A percentile compares a stretch with the other conserved stretches of the same genome.
These are phyloP conservation scores for Amanita rimosa DNA, from an alignment of 768 basidiomycete species.

Conservation along the genomic window DNA sequence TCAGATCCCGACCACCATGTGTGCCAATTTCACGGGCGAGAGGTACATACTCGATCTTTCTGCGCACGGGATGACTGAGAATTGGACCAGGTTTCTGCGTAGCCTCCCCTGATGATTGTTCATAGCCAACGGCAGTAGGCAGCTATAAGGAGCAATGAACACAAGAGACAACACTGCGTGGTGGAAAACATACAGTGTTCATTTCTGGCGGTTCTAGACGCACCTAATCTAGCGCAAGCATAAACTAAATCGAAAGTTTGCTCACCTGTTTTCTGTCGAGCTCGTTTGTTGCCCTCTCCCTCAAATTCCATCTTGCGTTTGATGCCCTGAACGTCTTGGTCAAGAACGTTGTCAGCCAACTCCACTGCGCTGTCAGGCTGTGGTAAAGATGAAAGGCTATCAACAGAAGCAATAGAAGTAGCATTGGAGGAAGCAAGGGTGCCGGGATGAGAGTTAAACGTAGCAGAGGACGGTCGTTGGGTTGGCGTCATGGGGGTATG, in stretches of 20 bases:
- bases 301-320: constrained; percentile 66
- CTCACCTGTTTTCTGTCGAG: constrained; percentile 59
- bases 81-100: constrained; percentile 16
- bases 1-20: constrained; percentile 73
- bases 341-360: constrained; percentile 31
- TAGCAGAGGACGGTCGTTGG: constrained; percentile 19
- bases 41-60: constrained; percentile 85
- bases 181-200: constrained; percentile 26
- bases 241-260: not conserved
- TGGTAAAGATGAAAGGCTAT: constrained; percentile 9
- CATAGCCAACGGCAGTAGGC: not conserved
- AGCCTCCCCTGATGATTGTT: constrained; percentile 10
- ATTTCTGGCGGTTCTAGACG: constrained; percentile 36
- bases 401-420: constrained; percentile 5
- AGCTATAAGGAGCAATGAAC: constrained; percentile 3
- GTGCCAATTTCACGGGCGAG: constrained; percentile 65
- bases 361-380: constrained; percentile 12
- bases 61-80: constrained; percentile 42
- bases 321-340: constrained; percentile 50
- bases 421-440: not conserved
- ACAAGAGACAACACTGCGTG: constrained; percentile 7
- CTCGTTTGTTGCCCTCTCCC: constrained; percentile 59
- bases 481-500: constrained; percentile 19
- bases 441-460: constrained; percentile 12
- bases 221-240: not conserved